These are phyloP conservation scores for Chlorella ohadii DNA, from an alignment of 139 green algal species.

Conservation along the genomic window DNA sequence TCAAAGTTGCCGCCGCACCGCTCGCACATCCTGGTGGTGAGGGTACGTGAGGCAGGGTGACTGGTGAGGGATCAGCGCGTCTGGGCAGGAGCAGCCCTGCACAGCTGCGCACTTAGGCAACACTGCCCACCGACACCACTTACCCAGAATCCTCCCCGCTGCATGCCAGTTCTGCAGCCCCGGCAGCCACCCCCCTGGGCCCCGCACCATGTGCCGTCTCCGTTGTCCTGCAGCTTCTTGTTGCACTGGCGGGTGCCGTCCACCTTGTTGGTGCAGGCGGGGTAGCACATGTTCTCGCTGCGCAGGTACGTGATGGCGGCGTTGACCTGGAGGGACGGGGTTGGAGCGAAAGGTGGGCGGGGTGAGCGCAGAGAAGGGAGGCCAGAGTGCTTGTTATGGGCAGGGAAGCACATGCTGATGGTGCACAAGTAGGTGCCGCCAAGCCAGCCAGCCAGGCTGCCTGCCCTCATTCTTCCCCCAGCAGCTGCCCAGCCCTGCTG, in stretches of 20 bases:
- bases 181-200: slow-evolving; percentile 27
- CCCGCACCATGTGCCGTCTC: slow-evolving; percentile 33
- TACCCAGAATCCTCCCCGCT: too few relatives aligned
- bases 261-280: slow-evolving; percentile 65
- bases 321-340: slow-evolving; percentile 23
- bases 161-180: too few relatives aligned
- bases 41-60: not conserved
- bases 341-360: not conserved
- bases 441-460: not conserved
- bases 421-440: not conserved
- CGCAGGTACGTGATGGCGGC: slow-evolving; percentile 68
- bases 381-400: too few relatives aligned
- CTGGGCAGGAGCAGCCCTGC: too few relatives aligned
- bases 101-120: too few relatives aligned
- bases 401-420: not conserved
- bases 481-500: too few relatives aligned
- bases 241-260: slow-evolving; percentile 71
- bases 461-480: too few relatives aligned
- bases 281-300: slow-evolving; percentile 79
- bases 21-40: slow-evolving; percentile 58
- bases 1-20: slow-evolving; percentile 37
- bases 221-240: slow-evolving; percentile 82
- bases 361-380: too few relatives aligned
- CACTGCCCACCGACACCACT: too few relatives aligned
- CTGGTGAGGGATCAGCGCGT: too few relatives aligned